phyloP scores from a whole-genome alignment of 257 asterid species.

The Solanum microdontum region DNA sequence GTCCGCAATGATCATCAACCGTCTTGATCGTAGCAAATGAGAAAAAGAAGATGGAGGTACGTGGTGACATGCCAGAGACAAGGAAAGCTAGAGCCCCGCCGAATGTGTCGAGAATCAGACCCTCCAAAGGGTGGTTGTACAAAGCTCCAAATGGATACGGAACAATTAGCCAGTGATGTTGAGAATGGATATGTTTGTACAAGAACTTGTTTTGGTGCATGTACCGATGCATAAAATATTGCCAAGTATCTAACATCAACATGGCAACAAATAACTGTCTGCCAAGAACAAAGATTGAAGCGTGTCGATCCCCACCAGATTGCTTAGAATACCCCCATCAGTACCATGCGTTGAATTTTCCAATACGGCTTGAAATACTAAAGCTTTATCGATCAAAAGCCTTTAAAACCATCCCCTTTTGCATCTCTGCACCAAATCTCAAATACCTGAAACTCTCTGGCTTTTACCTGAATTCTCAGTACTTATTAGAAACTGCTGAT shows the following conservation, averaged over 20 bases:
- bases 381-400: no score
- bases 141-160: conserved; percentile 88
- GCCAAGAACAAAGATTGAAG: no score
- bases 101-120: conserved; percentile 73
- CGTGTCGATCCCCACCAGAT: no score
- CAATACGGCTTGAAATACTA: neutral
- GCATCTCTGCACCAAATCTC: neutral
- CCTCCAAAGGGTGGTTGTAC: conserved; percentile 92
- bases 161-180: conserved; percentile 77
- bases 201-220: conserved; percentile 91
- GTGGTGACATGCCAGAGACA: conserved; percentile 84
- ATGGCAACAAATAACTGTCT: conserved; percentile 57
- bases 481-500: neutral
- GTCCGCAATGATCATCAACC: conserved; percentile 87
- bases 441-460: neutral
- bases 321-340: no score
- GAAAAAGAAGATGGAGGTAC: conserved; percentile 79
- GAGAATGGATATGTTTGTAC: conserved; percentile 79
- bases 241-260: conserved; percentile 86
- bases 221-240: conserved; percentile 84
- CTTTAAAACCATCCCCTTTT: neutral
- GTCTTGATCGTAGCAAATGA: conserved; percentile 87
- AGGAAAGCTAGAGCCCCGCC: conserved; percentile 87
- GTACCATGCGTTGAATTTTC: neutral
- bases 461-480: neutral